phyloP scores from a whole-genome alignment of 2,329 filamentous ascomycete species.

The Aspergillus fischeri region DNA sequence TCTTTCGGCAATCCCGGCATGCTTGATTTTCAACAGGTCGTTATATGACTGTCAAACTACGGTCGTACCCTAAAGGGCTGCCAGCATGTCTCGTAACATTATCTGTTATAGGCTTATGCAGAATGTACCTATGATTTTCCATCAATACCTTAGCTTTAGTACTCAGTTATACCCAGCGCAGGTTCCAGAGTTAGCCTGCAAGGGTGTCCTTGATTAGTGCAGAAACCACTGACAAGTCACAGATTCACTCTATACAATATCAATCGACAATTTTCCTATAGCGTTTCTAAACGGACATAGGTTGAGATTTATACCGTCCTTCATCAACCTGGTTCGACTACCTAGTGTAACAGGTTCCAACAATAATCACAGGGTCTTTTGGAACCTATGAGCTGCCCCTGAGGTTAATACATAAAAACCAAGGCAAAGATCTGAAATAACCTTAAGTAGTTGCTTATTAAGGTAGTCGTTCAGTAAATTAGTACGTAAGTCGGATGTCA shows the following conservation, averaged over 20 bases:
- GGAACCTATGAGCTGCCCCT: too few species aligned
- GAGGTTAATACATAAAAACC: too few species aligned
- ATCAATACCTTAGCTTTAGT: background rate
- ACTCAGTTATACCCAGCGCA: background rate
- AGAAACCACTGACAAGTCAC: background rate
- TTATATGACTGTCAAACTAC: background rate
- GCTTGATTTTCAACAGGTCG: background rate
- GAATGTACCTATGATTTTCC: background rate
- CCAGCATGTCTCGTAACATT: background rate
- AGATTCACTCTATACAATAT: background rate
- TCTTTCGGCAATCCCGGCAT: background rate
- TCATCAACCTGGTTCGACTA: background rate
- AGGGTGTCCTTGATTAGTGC: background rate
- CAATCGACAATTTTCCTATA: background rate
- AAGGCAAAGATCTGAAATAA: background rate
- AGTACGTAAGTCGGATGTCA: background rate
- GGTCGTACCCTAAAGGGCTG: background rate
- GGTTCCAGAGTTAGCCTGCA: background rate
- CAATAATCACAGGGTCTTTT: background rate
- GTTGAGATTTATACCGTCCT: background rate
- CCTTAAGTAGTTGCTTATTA: background rate
- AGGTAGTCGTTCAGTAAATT: background rate
- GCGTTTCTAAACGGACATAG: background rate
- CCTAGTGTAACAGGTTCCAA: background rate
- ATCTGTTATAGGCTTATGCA: background rate